phyloP scores from a whole-genome alignment of 2,329 filamentous ascomycete species.

The Curvularia sp. region DNA sequence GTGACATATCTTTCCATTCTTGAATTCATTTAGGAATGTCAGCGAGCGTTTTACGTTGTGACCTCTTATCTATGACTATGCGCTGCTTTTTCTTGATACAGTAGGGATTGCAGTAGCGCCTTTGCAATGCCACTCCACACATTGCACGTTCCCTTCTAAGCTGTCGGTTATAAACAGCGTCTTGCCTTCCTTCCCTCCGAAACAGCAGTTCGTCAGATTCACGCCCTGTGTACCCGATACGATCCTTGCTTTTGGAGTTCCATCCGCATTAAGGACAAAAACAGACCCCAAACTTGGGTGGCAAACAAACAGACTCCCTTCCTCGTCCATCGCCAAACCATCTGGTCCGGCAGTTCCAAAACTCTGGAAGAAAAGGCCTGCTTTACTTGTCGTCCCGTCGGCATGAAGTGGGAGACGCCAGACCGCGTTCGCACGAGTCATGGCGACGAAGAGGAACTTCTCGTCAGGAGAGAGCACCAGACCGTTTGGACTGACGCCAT shows the following conservation, averaged over 20 bases:
- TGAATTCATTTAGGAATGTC: no score
- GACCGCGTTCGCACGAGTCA: slow-evolving; percentile 53
- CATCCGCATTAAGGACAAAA: slow-evolving; percentile 51
- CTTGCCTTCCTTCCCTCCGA: slow-evolving; percentile 48
- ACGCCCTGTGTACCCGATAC: slow-evolving; percentile 36
- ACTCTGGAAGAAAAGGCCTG: slow-evolving; percentile 51
- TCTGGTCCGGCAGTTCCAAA: slow-evolving; percentile 54
- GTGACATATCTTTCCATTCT: no score
- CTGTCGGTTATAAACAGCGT: slow-evolving; percentile 54
- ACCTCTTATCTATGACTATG: not conserved
- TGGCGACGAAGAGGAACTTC: slow-evolving; percentile 51
- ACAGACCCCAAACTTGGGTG: slow-evolving; percentile 45
- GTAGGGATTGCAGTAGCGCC: slow-evolving; percentile 18
- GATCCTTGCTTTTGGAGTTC: slow-evolving; percentile 50
- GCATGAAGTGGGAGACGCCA: slow-evolving; percentile 52
- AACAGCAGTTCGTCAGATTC: slow-evolving; percentile 54
- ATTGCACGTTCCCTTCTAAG: slow-evolving; percentile 49
- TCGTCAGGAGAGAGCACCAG: slow-evolving; percentile 51
- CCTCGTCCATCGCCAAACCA: slow-evolving; percentile 51
- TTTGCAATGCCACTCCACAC: slow-evolving; percentile 45
- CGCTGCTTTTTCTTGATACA: not conserved
- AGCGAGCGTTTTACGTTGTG: no score
- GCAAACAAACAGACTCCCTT: slow-evolving; percentile 39
- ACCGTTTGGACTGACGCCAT: slow-evolving; percentile 52
- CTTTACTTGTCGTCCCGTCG: slow-evolving; percentile 52